A percentile compares a stretch with the other conserved stretches of the same genome.
phyloP scores from a whole-genome alignment of 129 eudicot genomes.

The Lactuca saligna region DNA sequence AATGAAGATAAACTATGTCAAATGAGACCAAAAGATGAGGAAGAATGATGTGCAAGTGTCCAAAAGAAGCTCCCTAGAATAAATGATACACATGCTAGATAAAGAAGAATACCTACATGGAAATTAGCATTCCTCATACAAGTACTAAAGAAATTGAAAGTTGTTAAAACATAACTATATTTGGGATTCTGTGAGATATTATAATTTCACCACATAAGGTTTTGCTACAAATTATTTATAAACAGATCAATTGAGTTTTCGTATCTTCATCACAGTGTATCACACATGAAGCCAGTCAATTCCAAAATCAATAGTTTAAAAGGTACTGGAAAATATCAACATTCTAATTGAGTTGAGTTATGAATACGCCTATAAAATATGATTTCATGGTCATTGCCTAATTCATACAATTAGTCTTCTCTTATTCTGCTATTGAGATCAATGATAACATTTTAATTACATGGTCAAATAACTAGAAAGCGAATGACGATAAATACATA shows the following conservation, averaged over 20 bases:
- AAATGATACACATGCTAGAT: too few relatives aligned
- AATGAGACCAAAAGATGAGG: neutral
- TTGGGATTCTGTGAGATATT: neutral
- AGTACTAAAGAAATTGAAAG: too few relatives aligned
- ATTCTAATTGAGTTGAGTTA: neutral
- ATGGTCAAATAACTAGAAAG: slow-evolving; percentile 4
- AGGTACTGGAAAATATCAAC: slow-evolving; percentile 7
- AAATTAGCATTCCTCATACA: too few relatives aligned
- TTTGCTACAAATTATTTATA: neutral
- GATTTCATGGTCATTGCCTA: slow-evolving; percentile 8
- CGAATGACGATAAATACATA: neutral
- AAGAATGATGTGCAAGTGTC: neutral
- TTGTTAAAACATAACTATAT: too few relatives aligned
- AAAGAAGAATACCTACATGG: neutral
- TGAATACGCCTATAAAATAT: neutral
- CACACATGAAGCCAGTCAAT: neutral
- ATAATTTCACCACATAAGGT: slow-evolving; percentile 16
- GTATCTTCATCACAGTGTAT: slow-evolving; percentile 1
- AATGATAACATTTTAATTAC: neutral
- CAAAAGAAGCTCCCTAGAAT: neutral
- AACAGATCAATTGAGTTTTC: neutral
- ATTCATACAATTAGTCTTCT: neutral
- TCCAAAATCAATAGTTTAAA: neutral
- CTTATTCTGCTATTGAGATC: slow-evolving; percentile 3
- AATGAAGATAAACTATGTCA: slow-evolving; percentile 8